These are phyloP conservation scores for Grigorovia yakushimaensis DNA, from an alignment of 805 yeast species.

Conservation along the genomic window DNA sequence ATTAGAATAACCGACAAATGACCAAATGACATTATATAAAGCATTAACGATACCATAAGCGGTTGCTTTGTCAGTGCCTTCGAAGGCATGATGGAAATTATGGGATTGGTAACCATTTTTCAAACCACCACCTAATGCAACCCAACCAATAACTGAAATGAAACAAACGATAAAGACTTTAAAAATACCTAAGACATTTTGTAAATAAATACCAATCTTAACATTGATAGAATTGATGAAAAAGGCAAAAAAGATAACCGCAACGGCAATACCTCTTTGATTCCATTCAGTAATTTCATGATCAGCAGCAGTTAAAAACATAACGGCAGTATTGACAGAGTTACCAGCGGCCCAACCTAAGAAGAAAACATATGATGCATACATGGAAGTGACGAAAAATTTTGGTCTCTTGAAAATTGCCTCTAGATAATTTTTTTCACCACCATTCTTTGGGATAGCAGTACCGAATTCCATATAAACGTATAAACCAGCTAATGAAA, in stretches of 20 bases:
- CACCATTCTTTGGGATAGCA: conserved; percentile 73
- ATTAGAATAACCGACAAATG: conserved; percentile 74
- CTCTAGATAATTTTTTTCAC: conserved; percentile 75
- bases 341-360: conserved; percentile 84
- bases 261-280: conserved; percentile 68
- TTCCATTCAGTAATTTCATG: conserved; percentile 63
- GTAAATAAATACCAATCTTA: conserved; percentile 57
- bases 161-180: conserved; percentile 62
- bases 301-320: conserved; percentile 65
- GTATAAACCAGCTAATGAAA: conserved; percentile 53
- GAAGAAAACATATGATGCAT: conserved; percentile 62
- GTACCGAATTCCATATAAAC: conserved; percentile 78
- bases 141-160: conserved; percentile 74
- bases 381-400: conserved; percentile 55
- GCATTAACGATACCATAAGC: conserved; percentile 70
- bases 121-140: conserved; percentile 66
- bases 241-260: conserved; percentile 61
- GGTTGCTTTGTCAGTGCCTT: conserved; percentile 41
- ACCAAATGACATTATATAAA: conserved; percentile 75
- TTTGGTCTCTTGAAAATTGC: conserved; percentile 58
- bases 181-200: conserved; percentile 58
- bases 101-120: conserved; percentile 43
- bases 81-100: conserved; percentile 52
- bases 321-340: conserved; percentile 71
- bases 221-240: conserved; percentile 51